These are phyloP conservation scores for Leccinum disarticulatum DNA, from an alignment of 768 basidiomycete species.

Conservation along the genomic window DNA sequence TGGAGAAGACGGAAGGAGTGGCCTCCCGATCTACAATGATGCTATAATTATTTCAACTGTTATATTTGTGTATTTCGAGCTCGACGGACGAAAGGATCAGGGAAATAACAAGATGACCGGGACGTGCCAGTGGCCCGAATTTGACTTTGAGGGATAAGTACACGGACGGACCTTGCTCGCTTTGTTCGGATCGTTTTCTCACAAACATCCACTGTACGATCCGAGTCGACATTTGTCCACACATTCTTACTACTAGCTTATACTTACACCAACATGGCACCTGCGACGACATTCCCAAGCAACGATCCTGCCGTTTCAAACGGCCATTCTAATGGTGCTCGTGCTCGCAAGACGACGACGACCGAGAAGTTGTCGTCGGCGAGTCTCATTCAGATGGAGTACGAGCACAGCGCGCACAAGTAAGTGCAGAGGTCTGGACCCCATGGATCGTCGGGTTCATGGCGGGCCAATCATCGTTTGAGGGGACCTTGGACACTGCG, in stretches of 20 bases:
- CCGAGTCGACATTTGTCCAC: background rate
- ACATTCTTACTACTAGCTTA: background rate
- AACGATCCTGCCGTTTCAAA: slow-evolving; percentile 3
- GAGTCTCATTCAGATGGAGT: slow-evolving; percentile 77
- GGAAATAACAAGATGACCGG: background rate
- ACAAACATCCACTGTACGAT: background rate
- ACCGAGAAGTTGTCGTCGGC: slow-evolving; percentile 49
- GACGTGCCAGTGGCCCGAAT: too few relatives aligned
- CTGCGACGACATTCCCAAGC: slow-evolving; percentile 17
- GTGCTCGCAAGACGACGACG: slow-evolving; percentile 14
- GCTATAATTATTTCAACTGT: slow-evolving; percentile 3
- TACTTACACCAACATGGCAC: slow-evolving; percentile 22
- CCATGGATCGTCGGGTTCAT: background rate
- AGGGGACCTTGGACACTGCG: slow-evolving; percentile 10
- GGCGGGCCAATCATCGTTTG: slow-evolving; percentile 16
- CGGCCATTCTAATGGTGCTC: slow-evolving; percentile 12
- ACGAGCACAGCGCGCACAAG: slow-evolving; percentile 87
- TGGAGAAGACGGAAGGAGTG: slow-evolving; percentile 69
- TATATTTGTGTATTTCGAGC: background rate
- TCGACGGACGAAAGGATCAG: background rate
- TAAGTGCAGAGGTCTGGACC: slow-evolving; percentile 39
- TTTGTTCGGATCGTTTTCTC: background rate
- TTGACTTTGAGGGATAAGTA: background rate
- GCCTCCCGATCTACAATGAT: slow-evolving; percentile 63
- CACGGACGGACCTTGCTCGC: slow-evolving; percentile 23